Conservation (phyloP, 495 filamentous ascomycete species). For the Amniculicola lignicola region DNA sequence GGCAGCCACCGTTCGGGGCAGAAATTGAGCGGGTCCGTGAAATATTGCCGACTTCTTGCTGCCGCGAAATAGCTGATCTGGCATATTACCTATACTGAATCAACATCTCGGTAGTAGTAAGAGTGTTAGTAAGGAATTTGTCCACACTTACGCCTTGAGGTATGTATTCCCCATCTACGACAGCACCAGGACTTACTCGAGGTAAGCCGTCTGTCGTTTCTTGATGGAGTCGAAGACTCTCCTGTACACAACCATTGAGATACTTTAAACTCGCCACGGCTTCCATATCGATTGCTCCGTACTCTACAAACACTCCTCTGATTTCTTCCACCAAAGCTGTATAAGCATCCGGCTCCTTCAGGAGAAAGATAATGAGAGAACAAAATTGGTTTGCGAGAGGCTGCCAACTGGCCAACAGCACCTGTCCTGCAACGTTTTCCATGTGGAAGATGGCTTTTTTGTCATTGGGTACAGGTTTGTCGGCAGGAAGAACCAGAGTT, state of each 20-base stretch:
- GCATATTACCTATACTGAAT: background rate
- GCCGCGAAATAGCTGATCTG: slow-evolving; percentile 1
- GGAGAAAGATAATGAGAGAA: background rate
- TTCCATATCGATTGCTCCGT: background rate
- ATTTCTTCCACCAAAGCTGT: background rate
- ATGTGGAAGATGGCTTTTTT: background rate
- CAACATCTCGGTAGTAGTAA: background rate
- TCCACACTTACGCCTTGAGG: slow-evolving; percentile 1
- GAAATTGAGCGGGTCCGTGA: slow-evolving; percentile 3
- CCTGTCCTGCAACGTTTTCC: background rate
- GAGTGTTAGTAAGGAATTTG: background rate
- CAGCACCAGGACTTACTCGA: slow-evolving; percentile 5
- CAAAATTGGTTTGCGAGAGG: slow-evolving; percentile 4
- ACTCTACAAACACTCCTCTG: background rate
- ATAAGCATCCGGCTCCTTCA: slow-evolving; percentile 1
- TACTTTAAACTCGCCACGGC: background rate
- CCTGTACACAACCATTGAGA: slow-evolving; percentile 2
- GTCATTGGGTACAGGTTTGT: background rate
- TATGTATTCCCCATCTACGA: slow-evolving; percentile 3
- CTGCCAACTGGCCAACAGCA: slow-evolving; percentile 2
- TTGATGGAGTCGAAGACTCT: background rate
- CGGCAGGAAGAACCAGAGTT: no score
- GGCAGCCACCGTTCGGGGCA: slow-evolving; percentile 3
- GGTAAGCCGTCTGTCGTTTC: background rate
- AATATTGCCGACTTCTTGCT: background rate